Evolutionary conservation across 805 yeast genomes (phyloP), one percentile per base, ranked within the genome.

Genomic region (Helenozyma baotianmanensis): DNA sequence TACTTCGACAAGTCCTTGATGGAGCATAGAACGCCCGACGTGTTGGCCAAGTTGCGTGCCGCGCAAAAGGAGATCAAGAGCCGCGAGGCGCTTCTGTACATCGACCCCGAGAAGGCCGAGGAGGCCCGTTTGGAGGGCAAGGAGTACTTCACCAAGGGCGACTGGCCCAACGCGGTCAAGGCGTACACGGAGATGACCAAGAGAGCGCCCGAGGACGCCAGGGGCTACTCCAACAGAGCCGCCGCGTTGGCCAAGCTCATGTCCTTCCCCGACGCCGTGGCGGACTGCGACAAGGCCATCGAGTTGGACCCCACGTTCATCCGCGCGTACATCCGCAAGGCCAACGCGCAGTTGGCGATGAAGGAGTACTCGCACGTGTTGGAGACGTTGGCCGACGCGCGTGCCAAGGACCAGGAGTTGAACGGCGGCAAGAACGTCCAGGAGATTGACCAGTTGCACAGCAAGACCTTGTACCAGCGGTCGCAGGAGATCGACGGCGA

Each of bases 171-270:
- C 45, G 97, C 97, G 14, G 96, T 92, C 27, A 83, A 84, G 59
- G 83, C 95, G 4, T 92, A 92, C 64, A 73, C 94, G 30, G 98
- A 92, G 65, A 92, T 92, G 89, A 72, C 90, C 51, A 86, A 88
- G 66, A 83, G 99, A 60, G 88, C 89, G n/a, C 99, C 99, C 36
- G 78, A 78, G 36, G 97, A 92, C 62, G 94, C 95, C 15, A 79
- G 96, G 62, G 97, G 97, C 37, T 92, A 88, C 62, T 88, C 95
- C 22, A 92, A 92, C 70, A 83, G 99, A 65, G 98, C 99, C 33
- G 98, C 98, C 24, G 96, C 96, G 2, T 75, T 83, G 56, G 81
- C 95, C 29, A 92, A 92, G 64, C 76, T 92, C 48, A 78, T 90
- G 84, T 86, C 96, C 9, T 92, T 90, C 83, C 97, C 97, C 13